A percentile compares a stretch with the other conserved stretches of the same genome.
These are phyloP conservation scores for Geotrichum cucujoidarum DNA, from an alignment of 1,139 yeast genomes.

Conservation along the genomic window DNA sequence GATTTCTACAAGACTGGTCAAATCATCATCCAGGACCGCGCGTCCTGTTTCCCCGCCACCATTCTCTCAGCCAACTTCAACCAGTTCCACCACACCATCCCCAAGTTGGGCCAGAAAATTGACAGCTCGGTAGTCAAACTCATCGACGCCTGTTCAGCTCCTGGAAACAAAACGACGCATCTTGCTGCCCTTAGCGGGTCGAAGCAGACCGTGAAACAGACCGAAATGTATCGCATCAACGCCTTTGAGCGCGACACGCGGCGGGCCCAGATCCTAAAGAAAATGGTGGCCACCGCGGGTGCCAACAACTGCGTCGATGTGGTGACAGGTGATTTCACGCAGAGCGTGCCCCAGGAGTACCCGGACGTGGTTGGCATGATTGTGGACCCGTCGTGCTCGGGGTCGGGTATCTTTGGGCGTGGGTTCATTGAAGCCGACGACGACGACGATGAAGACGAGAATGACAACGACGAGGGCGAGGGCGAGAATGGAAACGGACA, in stretches of 20 bases:
- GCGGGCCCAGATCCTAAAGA: constrained; percentile 65
- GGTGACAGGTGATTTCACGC: constrained; percentile 81
- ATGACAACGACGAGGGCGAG: constrained; percentile 26
- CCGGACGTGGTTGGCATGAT: constrained; percentile 69
- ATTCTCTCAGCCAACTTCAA: constrained; percentile 58
- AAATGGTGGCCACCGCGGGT: constrained; percentile 79
- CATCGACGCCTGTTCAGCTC: constrained; percentile 96
- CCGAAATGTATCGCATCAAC: constrained; percentile 13
- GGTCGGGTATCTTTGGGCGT: constrained; percentile 93
- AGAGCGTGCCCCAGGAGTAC: constrained; percentile 55
- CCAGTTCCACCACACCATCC: constrained; percentile 34
- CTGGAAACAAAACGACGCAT: constrained; percentile 96
- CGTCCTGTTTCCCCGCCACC: constrained; percentile 93
- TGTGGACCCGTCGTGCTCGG: constrained; percentile 97
- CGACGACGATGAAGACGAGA: constrained; percentile 36
- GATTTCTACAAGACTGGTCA: constrained; percentile 68
- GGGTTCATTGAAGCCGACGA: constrained; percentile 46
- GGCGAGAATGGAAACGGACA: constrained; percentile 16
- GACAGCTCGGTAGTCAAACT: constrained; percentile 29
- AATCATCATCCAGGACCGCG: constrained; percentile 88
- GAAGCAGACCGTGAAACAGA: constrained; percentile 15
- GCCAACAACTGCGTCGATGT: constrained; percentile 58
- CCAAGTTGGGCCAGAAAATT: not conserved
- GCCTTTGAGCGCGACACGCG: constrained; percentile 85
- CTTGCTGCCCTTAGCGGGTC: constrained; percentile 53